These are phyloP conservation scores for Tarenaya hassleriana DNA, from an alignment of 345 rosid species.

Conservation along the genomic window DNA sequence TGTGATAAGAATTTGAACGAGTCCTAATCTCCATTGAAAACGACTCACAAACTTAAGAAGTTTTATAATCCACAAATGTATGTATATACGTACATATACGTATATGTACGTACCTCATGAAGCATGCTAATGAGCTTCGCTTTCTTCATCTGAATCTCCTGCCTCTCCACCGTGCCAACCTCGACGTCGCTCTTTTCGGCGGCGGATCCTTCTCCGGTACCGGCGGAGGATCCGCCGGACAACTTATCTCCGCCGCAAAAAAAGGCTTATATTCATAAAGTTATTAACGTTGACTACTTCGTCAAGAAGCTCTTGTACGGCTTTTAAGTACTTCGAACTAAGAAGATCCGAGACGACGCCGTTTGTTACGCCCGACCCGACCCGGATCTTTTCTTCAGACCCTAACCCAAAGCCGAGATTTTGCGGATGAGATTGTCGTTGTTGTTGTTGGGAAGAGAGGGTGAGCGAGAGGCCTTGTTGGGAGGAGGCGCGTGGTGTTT, in stretches of 20 bases:
- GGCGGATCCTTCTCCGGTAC: constrained; percentile 36
- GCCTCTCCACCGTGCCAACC: constrained; percentile 76
- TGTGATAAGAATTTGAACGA: background rate
- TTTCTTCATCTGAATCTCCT: constrained; percentile 97
- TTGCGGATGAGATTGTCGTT: constrained; percentile 45
- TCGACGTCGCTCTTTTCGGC: constrained; percentile 50
- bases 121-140: constrained; percentile 87
- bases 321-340: constrained; percentile 92
- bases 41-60: background rate
- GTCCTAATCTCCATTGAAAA: background rate
- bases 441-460: constrained; percentile 78
- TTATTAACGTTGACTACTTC: constrained; percentile 81
- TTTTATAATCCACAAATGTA: constrained; percentile 2
- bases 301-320: constrained; percentile 86
- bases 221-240: constrained; percentile 49
- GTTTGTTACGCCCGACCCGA: constrained; percentile 64
- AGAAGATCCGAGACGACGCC: constrained; percentile 63
- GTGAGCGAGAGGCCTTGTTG: constrained; percentile 75
- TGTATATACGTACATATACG: constrained; percentile 3
- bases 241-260: constrained; percentile 30
- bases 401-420: constrained; percentile 47
- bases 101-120: constrained; percentile 60
- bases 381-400: constrained; percentile 45
- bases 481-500: constrained; percentile 47
- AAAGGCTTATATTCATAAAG: constrained; percentile 25